Evolutionary conservation across 148 eudicot species (phyloP), one percentile per base, ranked within the genome.

Genomic region (Nepenthes gracilis): DNA sequence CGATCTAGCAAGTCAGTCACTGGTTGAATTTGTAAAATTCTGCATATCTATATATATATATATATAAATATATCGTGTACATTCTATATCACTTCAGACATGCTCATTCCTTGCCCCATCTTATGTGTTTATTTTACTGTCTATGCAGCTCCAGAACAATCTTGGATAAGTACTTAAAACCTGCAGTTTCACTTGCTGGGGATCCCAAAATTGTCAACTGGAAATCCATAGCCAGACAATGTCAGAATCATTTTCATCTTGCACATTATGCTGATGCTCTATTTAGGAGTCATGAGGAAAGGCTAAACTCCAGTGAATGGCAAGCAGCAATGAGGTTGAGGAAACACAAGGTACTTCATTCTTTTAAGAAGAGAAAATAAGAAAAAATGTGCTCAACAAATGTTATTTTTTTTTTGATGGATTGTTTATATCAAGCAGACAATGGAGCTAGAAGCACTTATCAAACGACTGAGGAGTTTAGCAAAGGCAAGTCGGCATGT

Each of bases 221-320:
- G 57, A 76, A 77, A 61, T 77, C 83, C 49, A 65, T 76, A 52
- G 78, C 77, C 59, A 77, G 81, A 72, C 78, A 83, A 71, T 80
- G 90, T 66, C 91, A 81, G 75, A 84, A 90, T 56, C 85, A 86
- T 78, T 93, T 93, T 60, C 99, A 93, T 83, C 99, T 93, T 68
- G 95, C 99, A 61, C 96, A 88, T 75, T 93, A 93, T 75, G 85
- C 92, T 35, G 99, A 93, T 83, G 89, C 87, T 60, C 77, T 93
- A 13, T 93, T 84, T 74, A 83, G 78, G 67, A 86, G 79, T 67
- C 86, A 84, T 72, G 99, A 93, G 76, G 96, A 93, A 64, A 84
- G 96, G 72, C 80, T 93, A 35, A 82, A 74, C 64, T 93, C 99
- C 40, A 86, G 75, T 53, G 99, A 93, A 65, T 93, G 99, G 99